Conservation (phyloP, 2,329 filamentous ascomycete genomes). For the Aspergillus pseudoterreus region DNA sequence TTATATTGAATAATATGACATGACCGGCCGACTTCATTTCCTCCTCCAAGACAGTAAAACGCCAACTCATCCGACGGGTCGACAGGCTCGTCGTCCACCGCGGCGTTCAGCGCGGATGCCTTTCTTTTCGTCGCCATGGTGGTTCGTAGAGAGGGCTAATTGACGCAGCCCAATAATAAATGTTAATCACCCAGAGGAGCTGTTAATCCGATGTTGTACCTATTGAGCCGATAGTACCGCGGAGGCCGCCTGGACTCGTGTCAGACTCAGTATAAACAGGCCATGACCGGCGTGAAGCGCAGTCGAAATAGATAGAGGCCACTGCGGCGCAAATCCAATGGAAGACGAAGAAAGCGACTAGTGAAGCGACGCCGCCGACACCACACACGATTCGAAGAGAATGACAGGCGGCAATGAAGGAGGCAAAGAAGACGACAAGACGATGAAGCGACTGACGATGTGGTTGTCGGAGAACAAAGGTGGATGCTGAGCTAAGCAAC, state of each 20-base stretch:
- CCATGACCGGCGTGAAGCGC: constrained; percentile 8
- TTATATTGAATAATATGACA: constrained; percentile 99
- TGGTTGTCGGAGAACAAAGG: neutral
- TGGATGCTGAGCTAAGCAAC: neutral
- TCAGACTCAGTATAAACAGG: constrained; percentile 7
- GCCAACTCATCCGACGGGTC: constrained; percentile 92
- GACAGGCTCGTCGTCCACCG: constrained; percentile 72
- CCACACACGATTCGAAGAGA: too few species aligned
- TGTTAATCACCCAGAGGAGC: neutral
- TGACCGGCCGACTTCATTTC: constrained; percentile 94
- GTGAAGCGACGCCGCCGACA: too few species aligned
- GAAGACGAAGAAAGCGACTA: too few species aligned
- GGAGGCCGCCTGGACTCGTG: constrained; percentile 1
- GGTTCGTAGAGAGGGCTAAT: neutral
- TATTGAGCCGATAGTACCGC: neutral
- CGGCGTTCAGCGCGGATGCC: constrained; percentile 67
- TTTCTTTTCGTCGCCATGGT: constrained; percentile 93
- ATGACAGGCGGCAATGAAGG: neutral
- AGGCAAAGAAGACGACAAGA: neutral
- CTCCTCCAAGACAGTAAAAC: constrained; percentile 89
- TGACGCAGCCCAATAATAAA: neutral
- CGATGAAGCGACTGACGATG: neutral
- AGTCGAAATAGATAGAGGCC: neutral
- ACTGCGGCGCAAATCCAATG: neutral
- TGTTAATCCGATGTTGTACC: neutral